Evolutionary conservation across 495 filamentous ascomycete species (phyloP).

Genomic region (Trichoderma reesei): DNA sequence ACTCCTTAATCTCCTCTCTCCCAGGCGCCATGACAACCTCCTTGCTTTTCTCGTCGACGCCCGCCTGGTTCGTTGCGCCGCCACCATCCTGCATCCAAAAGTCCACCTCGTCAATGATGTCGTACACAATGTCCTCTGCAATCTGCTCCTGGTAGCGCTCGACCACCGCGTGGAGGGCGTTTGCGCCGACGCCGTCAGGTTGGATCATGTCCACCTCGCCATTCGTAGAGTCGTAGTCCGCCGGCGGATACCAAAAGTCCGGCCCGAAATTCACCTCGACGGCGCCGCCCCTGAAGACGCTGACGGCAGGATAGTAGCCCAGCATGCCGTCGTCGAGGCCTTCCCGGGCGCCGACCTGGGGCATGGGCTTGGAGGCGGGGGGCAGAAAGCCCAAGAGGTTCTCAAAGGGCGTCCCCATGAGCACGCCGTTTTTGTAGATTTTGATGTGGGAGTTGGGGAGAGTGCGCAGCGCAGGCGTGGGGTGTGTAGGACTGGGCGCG

Average conservation of each 20-base stretch:
- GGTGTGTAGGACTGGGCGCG: slow-evolving; percentile 59
- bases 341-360: slow-evolving; percentile 64
- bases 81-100: slow-evolving; percentile 60
- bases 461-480: slow-evolving; percentile 62
- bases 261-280: slow-evolving; percentile 87
- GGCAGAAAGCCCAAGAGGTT: slow-evolving; percentile 87
- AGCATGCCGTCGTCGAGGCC: slow-evolving; percentile 85
- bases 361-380: slow-evolving; percentile 71
- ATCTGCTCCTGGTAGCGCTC: slow-evolving; percentile 92
- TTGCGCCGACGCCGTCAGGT: slow-evolving; percentile 14
- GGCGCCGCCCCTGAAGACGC: slow-evolving; percentile 82
- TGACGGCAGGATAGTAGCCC: slow-evolving; percentile 91
- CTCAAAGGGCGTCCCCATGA: slow-evolving; percentile 80
- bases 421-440: slow-evolving; percentile 82
- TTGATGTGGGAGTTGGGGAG: slow-evolving; percentile 78
- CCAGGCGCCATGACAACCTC: slow-evolving; percentile 29
- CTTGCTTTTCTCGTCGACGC: slow-evolving; percentile 28
- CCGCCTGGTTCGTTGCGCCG: slow-evolving; percentile 32
- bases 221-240: slow-evolving; percentile 28
- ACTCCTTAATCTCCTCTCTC: slow-evolving; percentile 50
- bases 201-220: slow-evolving; percentile 38
- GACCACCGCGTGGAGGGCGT: slow-evolving; percentile 45
- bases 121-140: slow-evolving; percentile 85
- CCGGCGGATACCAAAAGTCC: slow-evolving; percentile 80
- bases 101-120: slow-evolving; percentile 86